phyloP scores from a whole-genome alignment of 140 eudicot species.

The Ambrosia hybrid region DNA sequence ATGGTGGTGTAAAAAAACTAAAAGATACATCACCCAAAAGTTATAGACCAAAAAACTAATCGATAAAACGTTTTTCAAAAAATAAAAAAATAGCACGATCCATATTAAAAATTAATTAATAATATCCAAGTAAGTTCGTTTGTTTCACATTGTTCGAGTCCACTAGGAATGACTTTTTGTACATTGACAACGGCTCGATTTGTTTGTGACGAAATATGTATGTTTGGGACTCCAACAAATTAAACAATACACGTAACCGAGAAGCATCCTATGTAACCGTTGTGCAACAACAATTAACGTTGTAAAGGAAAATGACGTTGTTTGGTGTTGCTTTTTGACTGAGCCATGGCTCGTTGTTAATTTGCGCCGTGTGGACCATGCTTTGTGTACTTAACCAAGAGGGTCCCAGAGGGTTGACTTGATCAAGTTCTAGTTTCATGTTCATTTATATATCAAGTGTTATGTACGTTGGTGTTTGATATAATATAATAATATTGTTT shows the following conservation, averaged over 20 bases:
- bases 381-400: background rate
- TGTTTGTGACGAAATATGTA: background rate
- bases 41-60: background rate
- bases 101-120: background rate
- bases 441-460: too few relatives aligned
- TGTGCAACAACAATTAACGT: slow-evolving; percentile 19
- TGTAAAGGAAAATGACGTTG: slow-evolving; percentile 28
- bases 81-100: background rate
- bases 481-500: too few relatives aligned
- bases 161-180: slow-evolving; percentile 11
- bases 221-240: background rate
- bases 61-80: background rate
- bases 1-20: background rate
- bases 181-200: slow-evolving; percentile 12
- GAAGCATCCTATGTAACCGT: slow-evolving; percentile 46
- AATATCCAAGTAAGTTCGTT: background rate
- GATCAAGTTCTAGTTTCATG: slow-evolving; percentile 19
- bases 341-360: slow-evolving; percentile 21
- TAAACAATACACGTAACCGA: slow-evolving; percentile 16
- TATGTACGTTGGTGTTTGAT: too few relatives aligned
- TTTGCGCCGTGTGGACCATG: slow-evolving; percentile 38
- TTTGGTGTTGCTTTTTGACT: slow-evolving; percentile 27
- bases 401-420: slow-evolving; percentile 35
- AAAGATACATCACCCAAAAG: background rate
- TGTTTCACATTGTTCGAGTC: slow-evolving; percentile 13